Percentiles rank a stretch among this genome's conserved stretches.
Conservation (phyloP, 805 yeast genomes). For the Ogataea saltuana region DNA sequence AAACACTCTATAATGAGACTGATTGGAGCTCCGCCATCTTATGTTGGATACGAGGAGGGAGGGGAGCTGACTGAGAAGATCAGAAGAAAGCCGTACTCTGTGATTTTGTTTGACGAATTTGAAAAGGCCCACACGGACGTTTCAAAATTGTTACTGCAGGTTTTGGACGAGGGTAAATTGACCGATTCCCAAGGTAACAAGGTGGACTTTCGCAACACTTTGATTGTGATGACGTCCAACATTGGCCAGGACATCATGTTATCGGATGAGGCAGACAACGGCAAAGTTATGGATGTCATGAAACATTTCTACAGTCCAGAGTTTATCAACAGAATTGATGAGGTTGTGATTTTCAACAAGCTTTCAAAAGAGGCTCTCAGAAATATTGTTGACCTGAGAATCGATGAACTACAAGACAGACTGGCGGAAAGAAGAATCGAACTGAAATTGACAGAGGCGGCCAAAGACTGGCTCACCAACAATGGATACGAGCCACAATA, state of each 20-base stretch:
- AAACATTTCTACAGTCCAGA: constrained; percentile 86
- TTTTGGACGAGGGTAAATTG: constrained; percentile 89
- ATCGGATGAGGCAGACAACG: constrained; percentile 63
- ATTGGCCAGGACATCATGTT: constrained; percentile 90
- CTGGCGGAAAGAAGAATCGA: constrained; percentile 75
- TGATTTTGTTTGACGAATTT: constrained; percentile 90
- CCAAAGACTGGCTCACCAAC: constrained; percentile 76
- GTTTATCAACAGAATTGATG: constrained; percentile 91
- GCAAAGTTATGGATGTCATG: constrained; percentile 65
- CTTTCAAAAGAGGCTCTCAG: constrained; percentile 73
- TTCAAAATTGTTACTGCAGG: constrained; percentile 87
- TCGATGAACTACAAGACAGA: constrained; percentile 78
- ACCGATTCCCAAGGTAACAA: constrained; percentile 95
- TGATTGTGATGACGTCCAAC: constrained; percentile 94
- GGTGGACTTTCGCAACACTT: constrained; percentile 91
- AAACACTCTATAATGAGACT: constrained; percentile 86
- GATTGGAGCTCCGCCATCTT: constrained; percentile 98
- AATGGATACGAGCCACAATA: constrained; percentile 89
- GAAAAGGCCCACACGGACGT: constrained; percentile 97
- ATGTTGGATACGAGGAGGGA: constrained; percentile 92
- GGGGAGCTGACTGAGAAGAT: constrained; percentile 98
- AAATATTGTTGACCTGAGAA: constrained; percentile 81
- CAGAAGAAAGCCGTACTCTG: constrained; percentile 91
- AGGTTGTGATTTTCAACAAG: constrained; percentile 89
- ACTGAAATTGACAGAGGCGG: constrained; percentile 52